phyloP scores from a whole-genome alignment of 768 basidiomycete species.

The Agrocybe praecox region DNA sequence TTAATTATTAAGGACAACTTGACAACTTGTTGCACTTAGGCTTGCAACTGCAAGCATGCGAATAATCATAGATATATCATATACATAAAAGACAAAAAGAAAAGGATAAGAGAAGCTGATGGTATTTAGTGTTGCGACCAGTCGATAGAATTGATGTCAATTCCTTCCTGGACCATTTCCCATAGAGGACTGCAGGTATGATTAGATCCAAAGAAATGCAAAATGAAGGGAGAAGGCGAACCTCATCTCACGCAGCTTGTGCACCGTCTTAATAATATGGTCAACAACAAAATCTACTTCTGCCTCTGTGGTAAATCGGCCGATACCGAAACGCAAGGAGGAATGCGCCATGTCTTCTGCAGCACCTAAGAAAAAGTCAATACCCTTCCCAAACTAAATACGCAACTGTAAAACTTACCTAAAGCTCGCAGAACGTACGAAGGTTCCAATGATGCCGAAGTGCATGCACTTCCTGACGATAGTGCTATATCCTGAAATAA shows the following conservation, averaged over 20 bases:
- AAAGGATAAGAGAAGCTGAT: slow-evolving; percentile 12
- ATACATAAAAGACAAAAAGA: slow-evolving; percentile 11
- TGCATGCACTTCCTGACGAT: slow-evolving; percentile 98
- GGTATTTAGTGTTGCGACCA: slow-evolving; percentile 83
- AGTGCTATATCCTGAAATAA: slow-evolving; percentile 83
- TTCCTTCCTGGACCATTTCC: slow-evolving; percentile 99
- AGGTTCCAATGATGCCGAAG: slow-evolving; percentile 96
- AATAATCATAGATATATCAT: slow-evolving; percentile 9
- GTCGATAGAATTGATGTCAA: slow-evolving; percentile 93
- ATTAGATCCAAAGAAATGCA: slow-evolving; percentile 10
- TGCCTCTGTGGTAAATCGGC: slow-evolving; percentile 96
- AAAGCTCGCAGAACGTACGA: slow-evolving; percentile 97
- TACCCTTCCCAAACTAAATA: not conserved
- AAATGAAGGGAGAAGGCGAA: slow-evolving; percentile 28
- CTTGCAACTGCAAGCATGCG: slow-evolving; percentile 1
- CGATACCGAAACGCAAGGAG: slow-evolving; percentile 95
- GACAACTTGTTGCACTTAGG: not conserved
- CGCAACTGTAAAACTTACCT: slow-evolving; percentile 50
- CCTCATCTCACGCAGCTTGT: slow-evolving; percentile 93
- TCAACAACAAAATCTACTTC: slow-evolving; percentile 94
- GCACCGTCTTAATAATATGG: slow-evolving; percentile 87
- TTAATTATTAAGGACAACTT: not conserved
- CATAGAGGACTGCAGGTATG: slow-evolving; percentile 73
- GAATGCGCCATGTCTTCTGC: slow-evolving; percentile 99
- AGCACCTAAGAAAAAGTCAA: slow-evolving; percentile 56